Base-by-base conservation (phyloP, 2,329 filamentous ascomycete species). In the Gaeumannomyces tritici region DNA sequence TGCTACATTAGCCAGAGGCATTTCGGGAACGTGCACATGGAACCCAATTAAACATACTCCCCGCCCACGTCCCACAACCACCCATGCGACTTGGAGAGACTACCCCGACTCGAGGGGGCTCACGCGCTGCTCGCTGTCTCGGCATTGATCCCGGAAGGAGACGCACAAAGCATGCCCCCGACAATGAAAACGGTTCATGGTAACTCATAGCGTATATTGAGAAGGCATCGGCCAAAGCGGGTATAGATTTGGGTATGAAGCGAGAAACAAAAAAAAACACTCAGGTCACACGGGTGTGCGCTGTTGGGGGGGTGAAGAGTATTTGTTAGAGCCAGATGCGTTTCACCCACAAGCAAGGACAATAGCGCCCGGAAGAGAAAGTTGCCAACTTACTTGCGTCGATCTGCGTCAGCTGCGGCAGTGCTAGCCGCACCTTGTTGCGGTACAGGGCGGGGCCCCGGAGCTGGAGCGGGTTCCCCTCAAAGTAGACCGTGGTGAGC, bases 401-500 rank as follows among this genome's bases (percentile, higher is more conserved):
- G 73, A 99, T 97, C 79, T 99, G 93, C 72, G 84, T 84, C 61
- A 99, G 79, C 74, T 95, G 89, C 63, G 95, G 95, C 74, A 99
- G 75, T 42, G 92, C 89, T 73, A 99, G 76, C 64, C 89, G 83
- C 56, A 99, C 86, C 77, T 99, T 99, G 77, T 97, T 98, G 70
- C 95, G 82, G 75, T 99, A 99, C 65, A 97, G 76, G 1, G 90
- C 90, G n/a, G 90, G 89, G 5, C 84, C 85, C 62, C 82, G 83
- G 64, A 86, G 80, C 77, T 99, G 95, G 68, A 99, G 74, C 29
- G 93, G 93, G 70, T 96, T 97, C 1, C 92, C 93, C 73, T 99
- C 95, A 67, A 99, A 96, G 73, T 99, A 99, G 13, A 99, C 93
- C 1, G 95, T 97, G 64, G 88, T 86, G 68, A 98, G 76, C 51